phyloP scores from a whole-genome alignment of 257 asterid genomes.

The Eustoma russellianum region DNA sequence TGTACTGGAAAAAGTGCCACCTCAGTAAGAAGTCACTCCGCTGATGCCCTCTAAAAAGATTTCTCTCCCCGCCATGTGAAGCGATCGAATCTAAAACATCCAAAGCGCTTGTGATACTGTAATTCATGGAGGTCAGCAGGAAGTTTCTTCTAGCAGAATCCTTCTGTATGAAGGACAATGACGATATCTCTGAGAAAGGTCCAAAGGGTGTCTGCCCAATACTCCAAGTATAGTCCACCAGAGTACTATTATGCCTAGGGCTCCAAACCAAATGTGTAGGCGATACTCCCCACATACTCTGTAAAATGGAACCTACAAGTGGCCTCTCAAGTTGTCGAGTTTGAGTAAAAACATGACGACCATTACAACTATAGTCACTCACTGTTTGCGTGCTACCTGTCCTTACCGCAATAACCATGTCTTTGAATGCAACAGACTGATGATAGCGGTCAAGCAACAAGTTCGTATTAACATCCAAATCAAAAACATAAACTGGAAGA shows the following conservation, averaged over 20 bases:
- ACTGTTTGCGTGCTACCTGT: conserved; percentile 79
- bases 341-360: conserved; percentile 76
- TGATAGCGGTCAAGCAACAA: conserved; percentile 84
- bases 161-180: conserved; percentile 83
- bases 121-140: conserved; percentile 61
- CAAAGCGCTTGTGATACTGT: conserved; percentile 55
- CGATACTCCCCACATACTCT: conserved; percentile 95
- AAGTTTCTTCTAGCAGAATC: conserved; percentile 94
- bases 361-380: conserved; percentile 83
- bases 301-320: conserved; percentile 80
- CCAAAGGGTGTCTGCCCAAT: conserved; percentile 94
- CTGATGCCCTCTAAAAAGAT: conserved; percentile 46
- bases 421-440: conserved; percentile 84
- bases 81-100: conserved; percentile 65
- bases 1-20: conserved; percentile 84
- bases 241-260: conserved; percentile 67
- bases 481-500: conserved; percentile 78
- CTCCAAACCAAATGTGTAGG: conserved; percentile 92
- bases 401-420: conserved; percentile 90
- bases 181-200: conserved; percentile 73
- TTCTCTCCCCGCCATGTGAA: conserved; percentile 81
- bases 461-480: conserved; percentile 51
- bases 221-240: conserved; percentile 91
- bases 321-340: conserved; percentile 82
- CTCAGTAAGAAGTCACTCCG: conserved; percentile 58